Evolutionary conservation across 768 basidiomycete species (phyloP), one percentile per base, ranked within the genome.

Genomic region (Tephrocybe rancida): DNA sequence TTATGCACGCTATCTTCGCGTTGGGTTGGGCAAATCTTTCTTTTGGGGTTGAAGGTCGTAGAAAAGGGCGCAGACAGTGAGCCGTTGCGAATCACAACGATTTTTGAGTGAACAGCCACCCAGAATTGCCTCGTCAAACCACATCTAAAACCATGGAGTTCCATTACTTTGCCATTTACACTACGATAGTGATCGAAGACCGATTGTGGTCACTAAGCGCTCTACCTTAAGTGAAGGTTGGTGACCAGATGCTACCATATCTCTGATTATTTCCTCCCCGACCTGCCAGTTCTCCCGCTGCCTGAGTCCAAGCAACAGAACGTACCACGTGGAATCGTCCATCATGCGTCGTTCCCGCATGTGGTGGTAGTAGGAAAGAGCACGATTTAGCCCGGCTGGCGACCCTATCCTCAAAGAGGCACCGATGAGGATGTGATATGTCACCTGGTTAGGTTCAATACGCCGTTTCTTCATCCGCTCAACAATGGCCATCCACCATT

Each of bases 351-450:
- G 64, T 60, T 66, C 64, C 58, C 68, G 70, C 86, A 92, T 88
- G 59, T 86, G 81, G 50, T 73, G 71, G 66, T 86, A 84, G 63
- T 85, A 82, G 48, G 61, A 65, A 58, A 91, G 66, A 16, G 84
- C 89, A 59, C 78, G 70, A 55, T 76, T 63, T 34, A 86, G 61
- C 11, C 85, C 85, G 29, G 79, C 72, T 9, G 77, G 67, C 9
- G 71, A 72, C 10, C 75, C 70, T 48, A 79, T 80, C 39, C 79
- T 76, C 59, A 93, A 69, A 55, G 82, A 83, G 8, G 86, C 83
- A 50, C 79, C 79, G 59, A 98, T 78, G 52, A 97, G 74, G 57
- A 88, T 81, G 66, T 96, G 88, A 71, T 91, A 95, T 5, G 85
- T 83, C 44, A 83, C 77, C 30, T 85, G 74, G 58, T 81, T 86